phyloP scores from a whole-genome alignment of 768 basidiomycete species.

The Tricholoma matsutake region DNA sequence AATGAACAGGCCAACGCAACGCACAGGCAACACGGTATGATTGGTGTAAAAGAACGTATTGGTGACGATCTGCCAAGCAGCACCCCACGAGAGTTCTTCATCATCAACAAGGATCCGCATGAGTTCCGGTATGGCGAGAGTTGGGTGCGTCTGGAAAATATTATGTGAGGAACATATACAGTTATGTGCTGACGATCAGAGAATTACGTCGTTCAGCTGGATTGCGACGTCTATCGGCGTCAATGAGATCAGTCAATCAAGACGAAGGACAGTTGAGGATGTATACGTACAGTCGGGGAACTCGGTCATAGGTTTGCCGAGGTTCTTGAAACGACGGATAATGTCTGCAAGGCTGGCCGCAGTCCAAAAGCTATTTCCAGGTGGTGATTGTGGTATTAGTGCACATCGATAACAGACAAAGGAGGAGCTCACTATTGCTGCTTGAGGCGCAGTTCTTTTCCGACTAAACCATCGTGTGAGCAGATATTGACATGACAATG shows the following conservation, averaged over 20 bases:
- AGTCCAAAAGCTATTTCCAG: conserved; percentile 70
- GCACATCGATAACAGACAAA: background rate
- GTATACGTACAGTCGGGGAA: conserved; percentile 72
- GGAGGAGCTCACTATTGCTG: conserved; percentile 71
- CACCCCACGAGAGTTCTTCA: conserved; percentile 80
- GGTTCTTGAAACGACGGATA: conserved; percentile 88
- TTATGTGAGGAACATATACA: background rate
- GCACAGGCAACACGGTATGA: conserved; percentile 86
- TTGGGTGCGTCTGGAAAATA: conserved; percentile 77
- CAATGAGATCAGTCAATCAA: conserved; percentile 6
- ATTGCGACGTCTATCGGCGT: conserved; percentile 68
- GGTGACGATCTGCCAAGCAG: conserved; percentile 86
- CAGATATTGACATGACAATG: background rate
- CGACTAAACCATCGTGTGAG: conserved; percentile 43
- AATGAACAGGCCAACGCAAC: conserved; percentile 20
- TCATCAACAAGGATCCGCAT: conserved; percentile 93
- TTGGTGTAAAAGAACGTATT: conserved; percentile 96
- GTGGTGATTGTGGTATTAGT: background rate
- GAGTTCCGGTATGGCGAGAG: conserved; percentile 90
- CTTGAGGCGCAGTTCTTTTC: conserved; percentile 87
- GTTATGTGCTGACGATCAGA: no score
- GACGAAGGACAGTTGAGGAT: background rate
- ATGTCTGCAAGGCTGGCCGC: conserved; percentile 88
- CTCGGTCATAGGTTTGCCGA: conserved; percentile 72
- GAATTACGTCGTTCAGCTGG: conserved; percentile 83